Evolutionary conservation across 2,329 filamentous ascomycete species (phyloP).

Genomic region (Aspergillus tanneri): DNA sequence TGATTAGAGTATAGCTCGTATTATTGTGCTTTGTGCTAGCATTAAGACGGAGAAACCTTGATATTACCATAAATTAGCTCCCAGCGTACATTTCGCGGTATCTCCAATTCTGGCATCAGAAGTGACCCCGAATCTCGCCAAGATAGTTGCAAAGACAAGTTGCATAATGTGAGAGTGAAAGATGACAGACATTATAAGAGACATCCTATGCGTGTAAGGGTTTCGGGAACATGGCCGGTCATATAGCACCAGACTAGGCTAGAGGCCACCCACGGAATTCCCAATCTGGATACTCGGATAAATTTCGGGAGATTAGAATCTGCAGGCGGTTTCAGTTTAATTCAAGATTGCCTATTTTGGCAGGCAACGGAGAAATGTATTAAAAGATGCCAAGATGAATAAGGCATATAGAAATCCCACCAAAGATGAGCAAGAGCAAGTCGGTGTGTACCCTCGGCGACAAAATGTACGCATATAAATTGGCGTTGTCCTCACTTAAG

Average conservation of each 20-base stretch:
- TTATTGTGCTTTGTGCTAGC: too few relatives aligned
- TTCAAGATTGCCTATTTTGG: neutral
- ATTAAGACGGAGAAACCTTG: too few relatives aligned
- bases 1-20: too few relatives aligned
- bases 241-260: neutral
- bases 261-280: neutral
- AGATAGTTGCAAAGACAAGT: too few relatives aligned
- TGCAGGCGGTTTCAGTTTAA: slow-evolving; percentile 4
- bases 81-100: too few relatives aligned
- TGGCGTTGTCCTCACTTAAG: neutral
- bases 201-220: too few relatives aligned
- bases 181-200: too few relatives aligned
- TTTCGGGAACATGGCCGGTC: too few relatives aligned
- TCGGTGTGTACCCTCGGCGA: neutral
- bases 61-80: too few relatives aligned
- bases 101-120: too few relatives aligned
- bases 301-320: neutral
- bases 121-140: too few relatives aligned
- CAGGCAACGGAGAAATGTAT: neutral
- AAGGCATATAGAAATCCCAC: slow-evolving; percentile 5
- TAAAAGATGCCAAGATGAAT: slow-evolving; percentile 8
- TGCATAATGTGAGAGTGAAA: too few relatives aligned
- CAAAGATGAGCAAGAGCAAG: neutral
- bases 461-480: neutral
- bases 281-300: neutral